Conservation (phyloP, 345 rosid genomes). For the Ailanthus altissimus region DNA sequence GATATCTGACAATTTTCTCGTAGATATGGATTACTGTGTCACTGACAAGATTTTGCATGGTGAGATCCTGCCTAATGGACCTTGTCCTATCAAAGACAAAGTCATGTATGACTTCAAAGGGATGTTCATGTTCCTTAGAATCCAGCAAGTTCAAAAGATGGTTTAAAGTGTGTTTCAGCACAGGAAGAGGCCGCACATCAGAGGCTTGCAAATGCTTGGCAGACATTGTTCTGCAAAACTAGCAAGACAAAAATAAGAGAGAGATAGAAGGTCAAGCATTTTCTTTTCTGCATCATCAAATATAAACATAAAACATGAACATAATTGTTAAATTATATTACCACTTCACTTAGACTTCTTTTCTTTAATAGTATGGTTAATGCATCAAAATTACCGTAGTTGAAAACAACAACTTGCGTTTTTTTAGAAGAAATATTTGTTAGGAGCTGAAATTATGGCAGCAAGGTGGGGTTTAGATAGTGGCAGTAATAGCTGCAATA, state of each 20-base stretch:
- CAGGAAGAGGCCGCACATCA: conserved; percentile 77
- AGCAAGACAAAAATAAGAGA: conserved; percentile 15
- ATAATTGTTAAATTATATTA: too few relatives aligned
- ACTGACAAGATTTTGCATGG: conserved; percentile 76
- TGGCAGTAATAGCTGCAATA: too few relatives aligned
- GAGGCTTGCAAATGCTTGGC: conserved; percentile 47
- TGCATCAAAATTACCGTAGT: too few relatives aligned
- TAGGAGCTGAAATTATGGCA: too few relatives aligned
- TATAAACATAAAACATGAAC: too few relatives aligned
- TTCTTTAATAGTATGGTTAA: too few relatives aligned
- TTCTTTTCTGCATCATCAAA: not conserved
- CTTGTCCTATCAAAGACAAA: conserved; percentile 91
- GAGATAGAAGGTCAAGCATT: conserved; percentile 17
- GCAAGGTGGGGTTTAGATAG: too few relatives aligned
- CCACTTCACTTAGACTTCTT: too few relatives aligned
- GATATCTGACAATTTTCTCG: conserved; percentile 72
- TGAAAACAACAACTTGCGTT: too few relatives aligned
- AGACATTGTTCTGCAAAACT: conserved; percentile 96
- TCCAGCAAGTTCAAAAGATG: conserved; percentile 69
- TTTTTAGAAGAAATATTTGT: too few relatives aligned
- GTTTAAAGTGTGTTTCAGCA: conserved; percentile 68
- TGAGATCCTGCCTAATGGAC: conserved; percentile 91
- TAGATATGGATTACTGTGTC: conserved; percentile 64
- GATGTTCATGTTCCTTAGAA: conserved; percentile 51
- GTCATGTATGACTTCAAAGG: conserved; percentile 89